Base-by-base conservation (phyloP, 768 basidiomycete species). In the Lentinula edodes region DNA sequence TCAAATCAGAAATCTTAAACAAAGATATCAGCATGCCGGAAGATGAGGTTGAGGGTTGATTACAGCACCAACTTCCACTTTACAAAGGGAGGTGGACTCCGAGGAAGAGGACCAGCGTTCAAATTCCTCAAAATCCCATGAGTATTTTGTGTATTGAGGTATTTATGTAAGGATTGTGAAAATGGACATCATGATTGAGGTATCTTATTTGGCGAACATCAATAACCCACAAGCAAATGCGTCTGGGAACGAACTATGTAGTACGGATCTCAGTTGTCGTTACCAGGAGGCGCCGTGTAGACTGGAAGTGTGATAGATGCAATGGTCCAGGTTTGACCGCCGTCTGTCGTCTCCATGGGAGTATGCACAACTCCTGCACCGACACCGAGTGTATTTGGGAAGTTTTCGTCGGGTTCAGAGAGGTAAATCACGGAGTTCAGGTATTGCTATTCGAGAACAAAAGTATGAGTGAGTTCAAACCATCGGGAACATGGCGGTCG, bases 261-360 rank as follows among this genome's bases (percentile, higher is more conserved):
- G 16, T 16, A 8, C 7, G 7, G 4, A 45, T 7, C 43, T 54
- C 35, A 54, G n/a, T 54, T 54, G n/a, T 39, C 53, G 20, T 54
- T 54, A n/a, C 53, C 53, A 10, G 53, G 53, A 39, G 53, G 53
- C 2, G 53, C 53, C 6, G 53, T 54, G 38, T 54, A 54, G 5
- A 54, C 36, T 15, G 63, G 61, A 45, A 64, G 55, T 36, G 62
- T 57, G 41, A 64, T 64, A 16, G 45, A 57, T 20, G 63, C 53
- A 51, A 64, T 53, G 12, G 61, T 64, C 63, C 63, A 64, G 41
- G 63, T 64, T 61, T 64, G 62, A n/a, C 63, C 63, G 23, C 61
- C 55, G 52, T 64, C 63, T 9, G 54, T 35, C 6, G 61, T 64
- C n/a, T 41, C 39, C 63, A 64, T 54, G n/a, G 39, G 45, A 35